Conservation (phyloP, 306 rosid genomes). For the Gastrolobium bilobum region DNA sequence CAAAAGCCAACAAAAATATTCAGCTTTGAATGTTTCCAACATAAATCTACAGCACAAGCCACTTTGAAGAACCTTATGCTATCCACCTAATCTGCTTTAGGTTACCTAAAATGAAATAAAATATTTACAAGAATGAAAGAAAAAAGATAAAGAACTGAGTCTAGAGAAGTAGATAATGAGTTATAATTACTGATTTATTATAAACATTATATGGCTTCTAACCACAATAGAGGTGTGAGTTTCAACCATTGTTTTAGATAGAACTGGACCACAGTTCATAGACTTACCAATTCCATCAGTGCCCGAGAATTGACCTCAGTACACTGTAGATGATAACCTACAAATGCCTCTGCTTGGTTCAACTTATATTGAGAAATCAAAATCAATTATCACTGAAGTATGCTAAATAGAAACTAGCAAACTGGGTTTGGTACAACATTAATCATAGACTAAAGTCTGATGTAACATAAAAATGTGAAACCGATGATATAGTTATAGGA, state of each 20-base stretch:
- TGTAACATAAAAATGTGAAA: slow-evolving; percentile 42
- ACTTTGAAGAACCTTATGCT: slow-evolving; percentile 22
- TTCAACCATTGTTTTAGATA: slow-evolving; percentile 23
- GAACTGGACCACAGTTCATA: slow-evolving; percentile 16
- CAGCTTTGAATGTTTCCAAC: slow-evolving; percentile 18
- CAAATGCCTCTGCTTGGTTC: slow-evolving; percentile 34
- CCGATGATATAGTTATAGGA: slow-evolving; percentile 33
- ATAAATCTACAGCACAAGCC: slow-evolving; percentile 26
- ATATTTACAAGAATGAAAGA: background rate
- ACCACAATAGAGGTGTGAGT: slow-evolving; percentile 26
- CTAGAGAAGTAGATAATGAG: background rate
- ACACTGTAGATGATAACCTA: slow-evolving; percentile 36
- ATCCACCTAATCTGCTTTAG: slow-evolving; percentile 10
- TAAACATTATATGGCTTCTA: slow-evolving; percentile 34
- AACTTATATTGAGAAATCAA: slow-evolving; percentile 31
- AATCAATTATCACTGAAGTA: slow-evolving; percentile 36
- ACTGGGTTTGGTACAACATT: slow-evolving; percentile 27
- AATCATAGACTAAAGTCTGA: slow-evolving; percentile 39
- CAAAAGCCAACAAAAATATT: slow-evolving; percentile 3
- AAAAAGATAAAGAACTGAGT: slow-evolving; percentile 2
- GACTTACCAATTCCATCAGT: slow-evolving; percentile 19
- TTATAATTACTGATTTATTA: slow-evolving; percentile 8
- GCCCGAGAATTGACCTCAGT: slow-evolving; percentile 28
- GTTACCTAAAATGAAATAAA: slow-evolving; percentile 22
- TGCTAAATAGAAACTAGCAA: slow-evolving; percentile 44